Evolutionary conservation across 169 alveolate genomes (phyloP).

Genomic region (Sarcocystis neurona): DNA sequence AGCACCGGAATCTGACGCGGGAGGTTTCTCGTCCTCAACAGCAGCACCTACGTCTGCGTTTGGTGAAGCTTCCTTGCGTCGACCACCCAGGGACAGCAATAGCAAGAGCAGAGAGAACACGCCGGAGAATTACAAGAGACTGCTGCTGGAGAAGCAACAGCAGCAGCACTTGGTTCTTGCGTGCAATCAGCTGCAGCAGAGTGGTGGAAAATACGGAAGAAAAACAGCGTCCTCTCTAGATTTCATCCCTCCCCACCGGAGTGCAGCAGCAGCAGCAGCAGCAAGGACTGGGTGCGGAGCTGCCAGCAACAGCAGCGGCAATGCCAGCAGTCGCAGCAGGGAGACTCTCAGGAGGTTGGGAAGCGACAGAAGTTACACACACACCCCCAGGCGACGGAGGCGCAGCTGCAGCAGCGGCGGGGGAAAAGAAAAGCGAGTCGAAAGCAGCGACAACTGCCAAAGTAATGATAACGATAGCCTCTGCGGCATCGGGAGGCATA

Average conservation of each 20-base stretch:
- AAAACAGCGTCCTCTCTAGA: neutral
- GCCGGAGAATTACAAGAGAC: neutral
- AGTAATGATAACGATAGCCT: too few relatives aligned
- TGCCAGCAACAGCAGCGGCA: neutral
- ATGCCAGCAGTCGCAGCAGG: neutral
- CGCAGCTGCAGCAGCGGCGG: too few relatives aligned
- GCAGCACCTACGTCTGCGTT: too few relatives aligned
- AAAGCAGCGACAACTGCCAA: neutral
- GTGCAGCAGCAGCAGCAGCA: neutral
- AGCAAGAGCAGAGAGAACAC: neutral
- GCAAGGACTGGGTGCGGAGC: neutral
- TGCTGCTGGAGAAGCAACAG: conserved; percentile 27
- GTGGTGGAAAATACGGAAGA: neutral
- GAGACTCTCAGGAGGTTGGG: too few relatives aligned
- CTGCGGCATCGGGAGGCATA: too few relatives aligned
- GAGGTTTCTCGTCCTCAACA: too few relatives aligned
- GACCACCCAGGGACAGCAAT: too few relatives aligned
- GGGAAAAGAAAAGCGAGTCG: neutral
- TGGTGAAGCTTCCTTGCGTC: too few relatives aligned
- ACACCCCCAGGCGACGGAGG: neutral
- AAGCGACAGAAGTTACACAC: neutral
- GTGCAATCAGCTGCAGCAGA: neutral
- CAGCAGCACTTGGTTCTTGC: neutral
- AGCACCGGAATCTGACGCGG: too few relatives aligned
- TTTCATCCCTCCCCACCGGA: neutral